Evolutionary conservation across 768 basidiomycete genomes (phyloP).

Genomic region (Suillus paluster): DNA sequence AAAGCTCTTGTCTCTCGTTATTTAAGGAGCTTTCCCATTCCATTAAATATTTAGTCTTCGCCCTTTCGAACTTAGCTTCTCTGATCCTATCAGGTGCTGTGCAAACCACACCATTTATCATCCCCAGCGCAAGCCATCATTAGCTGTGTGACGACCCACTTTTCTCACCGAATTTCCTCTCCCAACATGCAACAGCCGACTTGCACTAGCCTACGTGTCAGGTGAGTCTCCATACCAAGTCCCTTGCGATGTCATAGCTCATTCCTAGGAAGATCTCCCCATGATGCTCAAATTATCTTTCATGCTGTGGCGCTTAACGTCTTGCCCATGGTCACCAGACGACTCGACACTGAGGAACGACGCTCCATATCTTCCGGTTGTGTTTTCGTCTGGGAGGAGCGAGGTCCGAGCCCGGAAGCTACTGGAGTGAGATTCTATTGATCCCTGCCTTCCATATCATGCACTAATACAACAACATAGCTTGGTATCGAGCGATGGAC

Average conservation of each 20-base stretch:
- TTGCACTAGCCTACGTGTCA: conserved; percentile 62
- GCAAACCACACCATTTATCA: conserved; percentile 2
- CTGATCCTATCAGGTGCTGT: conserved; percentile 7
- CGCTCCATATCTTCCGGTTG: conserved; percentile 70
- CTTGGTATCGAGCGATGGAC: conserved; percentile 85
- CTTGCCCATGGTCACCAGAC: conserved; percentile 69
- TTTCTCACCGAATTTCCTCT: conserved; percentile 8
- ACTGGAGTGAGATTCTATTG: conserved; percentile 55
- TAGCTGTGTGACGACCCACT: conserved; percentile 1
- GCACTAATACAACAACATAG: conserved; percentile 37
- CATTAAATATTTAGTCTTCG: conserved; percentile 6
- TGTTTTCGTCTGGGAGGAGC: conserved; percentile 86
- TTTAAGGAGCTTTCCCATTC: conserved; percentile 30
- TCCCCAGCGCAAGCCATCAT: not conserved
- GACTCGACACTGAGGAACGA: conserved; percentile 78
- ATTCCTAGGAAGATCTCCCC: conserved; percentile 45
- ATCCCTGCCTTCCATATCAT: conserved; percentile 2
- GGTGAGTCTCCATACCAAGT: conserved; percentile 22
- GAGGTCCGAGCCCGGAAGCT: conserved; percentile 66
- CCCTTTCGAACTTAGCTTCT: conserved; percentile 3
- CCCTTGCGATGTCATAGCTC: not conserved
- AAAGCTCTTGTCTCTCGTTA: conserved; percentile 24
- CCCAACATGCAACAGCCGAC: conserved; percentile 70
- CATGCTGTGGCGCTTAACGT: conserved; percentile 64
- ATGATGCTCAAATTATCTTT: conserved; percentile 76